Evolutionary conservation across 2,329 filamentous ascomycete species (phyloP).

Genomic region (Teratosphaeria viscida): DNA sequence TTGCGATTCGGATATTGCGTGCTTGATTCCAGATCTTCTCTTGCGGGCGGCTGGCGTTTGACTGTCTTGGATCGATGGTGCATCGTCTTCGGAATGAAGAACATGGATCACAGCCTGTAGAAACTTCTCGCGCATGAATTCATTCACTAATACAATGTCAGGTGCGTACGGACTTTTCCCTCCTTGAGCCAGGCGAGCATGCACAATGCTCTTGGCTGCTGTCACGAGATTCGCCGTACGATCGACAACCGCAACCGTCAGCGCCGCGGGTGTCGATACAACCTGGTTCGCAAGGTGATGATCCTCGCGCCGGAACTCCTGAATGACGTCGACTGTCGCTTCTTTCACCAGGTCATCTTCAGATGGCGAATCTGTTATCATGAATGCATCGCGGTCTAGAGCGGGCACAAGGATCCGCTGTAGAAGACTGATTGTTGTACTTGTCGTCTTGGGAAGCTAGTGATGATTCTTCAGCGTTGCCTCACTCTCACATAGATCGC

Average conservation of each 20-base stretch:
- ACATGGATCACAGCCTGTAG: conserved; percentile 35
- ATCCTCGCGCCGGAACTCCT: conserved; percentile 17
- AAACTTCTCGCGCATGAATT: conserved; percentile 48
- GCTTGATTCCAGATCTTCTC: not conserved
- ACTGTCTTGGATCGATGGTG: not conserved
- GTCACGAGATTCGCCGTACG: conserved; percentile 44
- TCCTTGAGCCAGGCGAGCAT: conserved; percentile 45
- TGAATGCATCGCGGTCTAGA: conserved; percentile 41
- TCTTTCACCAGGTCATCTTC: conserved; percentile 17
- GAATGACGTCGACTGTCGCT: conserved; percentile 23
- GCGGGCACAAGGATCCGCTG: conserved; percentile 29
- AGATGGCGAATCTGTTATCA: conserved; percentile 28
- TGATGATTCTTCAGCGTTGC: conserved; percentile 1
- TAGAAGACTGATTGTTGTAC: conserved; percentile 27
- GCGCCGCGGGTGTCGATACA: conserved; percentile 24
- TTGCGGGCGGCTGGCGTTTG: not conserved
- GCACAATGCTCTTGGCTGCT: conserved; percentile 44
- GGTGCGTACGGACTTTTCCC: conserved; percentile 52
- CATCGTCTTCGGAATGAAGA: not conserved
- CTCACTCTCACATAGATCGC: not conserved
- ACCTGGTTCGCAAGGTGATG: conserved; percentile 21
- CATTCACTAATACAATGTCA: conserved; percentile 54
- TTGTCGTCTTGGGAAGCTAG: conserved; percentile 32
- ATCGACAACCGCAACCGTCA: conserved; percentile 49
- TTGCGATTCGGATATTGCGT: not conserved